Conservation (phyloP, 208 protist genomes). For the Tetramitus jugosus region DNA sequence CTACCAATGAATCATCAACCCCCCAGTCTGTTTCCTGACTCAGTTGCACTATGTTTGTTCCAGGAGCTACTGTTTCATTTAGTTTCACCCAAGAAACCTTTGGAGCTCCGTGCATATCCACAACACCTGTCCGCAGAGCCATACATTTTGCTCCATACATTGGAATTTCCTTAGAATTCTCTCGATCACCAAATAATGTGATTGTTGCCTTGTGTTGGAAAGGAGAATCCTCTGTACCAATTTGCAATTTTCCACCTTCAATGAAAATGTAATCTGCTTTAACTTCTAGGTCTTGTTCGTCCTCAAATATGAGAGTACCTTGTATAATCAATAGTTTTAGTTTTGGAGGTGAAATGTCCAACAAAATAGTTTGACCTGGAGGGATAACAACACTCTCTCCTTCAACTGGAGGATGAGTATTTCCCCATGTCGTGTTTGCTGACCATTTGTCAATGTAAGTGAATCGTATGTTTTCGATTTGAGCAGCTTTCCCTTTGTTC, state of each 20-base stretch:
- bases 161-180: slow-evolving; percentile 22
- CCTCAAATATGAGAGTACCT: slow-evolving; percentile 32
- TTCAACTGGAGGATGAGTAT: background rate
- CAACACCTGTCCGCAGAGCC: slow-evolving; percentile 4
- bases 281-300: background rate
- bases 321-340: slow-evolving; percentile 28
- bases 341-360: slow-evolving; percentile 29
- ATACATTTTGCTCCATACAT: slow-evolving; percentile 37
- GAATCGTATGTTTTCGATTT: background rate
- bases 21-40: no score
- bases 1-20: slow-evolving; percentile 44
- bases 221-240: slow-evolving; percentile 36
- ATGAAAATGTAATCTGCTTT: slow-evolving; percentile 32
- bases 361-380: slow-evolving; percentile 29
- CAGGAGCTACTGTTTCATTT: slow-evolving; percentile 8
- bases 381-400: slow-evolving; percentile 19
- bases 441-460: background rate
- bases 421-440: background rate
- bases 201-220: slow-evolving; percentile 39
- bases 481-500: background rate
- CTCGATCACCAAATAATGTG: slow-evolving; percentile 37
- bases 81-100: slow-evolving; percentile 33
- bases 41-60: slow-evolving; percentile 40
- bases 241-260: slow-evolving; percentile 26
- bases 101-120: slow-evolving; percentile 37